Percentiles rank a stretch among this genome's conserved stretches.
Conservation (phyloP, 2,329 filamentous ascomycete species). For the Podosphaera fusca region DNA sequence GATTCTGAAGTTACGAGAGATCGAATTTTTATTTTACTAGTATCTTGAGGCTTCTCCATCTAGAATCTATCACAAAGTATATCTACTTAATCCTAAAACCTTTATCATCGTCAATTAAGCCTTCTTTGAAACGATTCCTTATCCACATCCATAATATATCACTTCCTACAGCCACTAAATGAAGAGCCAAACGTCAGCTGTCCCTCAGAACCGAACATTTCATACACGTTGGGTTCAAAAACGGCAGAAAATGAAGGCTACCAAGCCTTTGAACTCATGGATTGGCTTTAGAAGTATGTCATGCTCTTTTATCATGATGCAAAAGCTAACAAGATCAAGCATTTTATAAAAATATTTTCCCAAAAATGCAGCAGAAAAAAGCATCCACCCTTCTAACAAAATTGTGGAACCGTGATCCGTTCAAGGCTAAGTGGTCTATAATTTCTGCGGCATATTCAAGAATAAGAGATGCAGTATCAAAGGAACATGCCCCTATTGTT, state of each 20-base stretch:
- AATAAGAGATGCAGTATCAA: slow-evolving; percentile 8
- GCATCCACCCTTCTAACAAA: slow-evolving; percentile 6
- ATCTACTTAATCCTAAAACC: no score
- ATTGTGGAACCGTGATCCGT: slow-evolving; percentile 8
- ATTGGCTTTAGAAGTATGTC: not conserved
- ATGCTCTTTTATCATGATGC: not conserved
- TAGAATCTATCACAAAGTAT: no score
- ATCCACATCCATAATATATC: no score
- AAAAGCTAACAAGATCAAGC: not conserved
- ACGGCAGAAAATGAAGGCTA: not conserved
- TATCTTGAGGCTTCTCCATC: no score
- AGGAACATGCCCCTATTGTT: slow-evolving; percentile 6
- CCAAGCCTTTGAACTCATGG: not conserved
- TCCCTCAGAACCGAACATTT: no score
- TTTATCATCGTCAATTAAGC: no score
- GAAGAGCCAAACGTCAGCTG: no score
- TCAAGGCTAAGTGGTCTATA: slow-evolving; percentile 10
- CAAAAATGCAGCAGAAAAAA: slow-evolving; percentile 7
- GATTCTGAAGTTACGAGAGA: no score
- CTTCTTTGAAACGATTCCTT: no score
- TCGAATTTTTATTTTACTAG: no score
- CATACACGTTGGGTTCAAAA: not conserved
- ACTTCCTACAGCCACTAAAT: no score
- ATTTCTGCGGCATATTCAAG: slow-evolving; percentile 9
- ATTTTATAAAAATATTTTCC: slow-evolving; percentile 3